These are phyloP conservation scores for Chionographis japonica DNA, from an alignment of 106 monocot genomes.

Conservation along the genomic window DNA sequence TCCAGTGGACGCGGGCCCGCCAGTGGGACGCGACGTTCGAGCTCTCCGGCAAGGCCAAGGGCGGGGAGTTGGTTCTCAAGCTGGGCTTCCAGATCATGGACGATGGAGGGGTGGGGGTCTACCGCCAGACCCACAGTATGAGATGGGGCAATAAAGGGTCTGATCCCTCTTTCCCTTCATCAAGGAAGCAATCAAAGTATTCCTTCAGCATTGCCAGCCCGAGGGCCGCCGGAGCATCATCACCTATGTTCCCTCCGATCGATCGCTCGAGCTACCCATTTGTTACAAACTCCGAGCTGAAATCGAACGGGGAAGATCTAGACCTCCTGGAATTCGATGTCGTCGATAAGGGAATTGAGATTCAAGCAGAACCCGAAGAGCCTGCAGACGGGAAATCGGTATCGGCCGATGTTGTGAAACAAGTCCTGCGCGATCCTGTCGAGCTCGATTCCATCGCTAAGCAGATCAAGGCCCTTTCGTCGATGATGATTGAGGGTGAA, in stretches of 20 bases:
- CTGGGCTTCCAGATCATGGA: slow-evolving; percentile 89
- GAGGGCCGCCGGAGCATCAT: slow-evolving; percentile 9
- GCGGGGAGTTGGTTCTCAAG: slow-evolving; percentile 50
- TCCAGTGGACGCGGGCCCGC: slow-evolving; percentile 38
- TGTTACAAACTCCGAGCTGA: slow-evolving; percentile 1
- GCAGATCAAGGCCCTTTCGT: slow-evolving; percentile 57
- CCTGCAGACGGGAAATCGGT: slow-evolving; percentile 6
- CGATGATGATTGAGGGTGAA: slow-evolving; percentile 17
- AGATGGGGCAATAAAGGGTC: background rate
- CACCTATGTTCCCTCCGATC: background rate
- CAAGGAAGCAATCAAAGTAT: slow-evolving; percentile 14
- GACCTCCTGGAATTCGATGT: slow-evolving; percentile 57
- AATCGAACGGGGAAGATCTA: slow-evolving; percentile 18
- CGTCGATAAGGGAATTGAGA: slow-evolving; percentile 63
- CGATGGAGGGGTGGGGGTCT: slow-evolving; percentile 44
- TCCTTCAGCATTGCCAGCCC: slow-evolving; percentile 44
- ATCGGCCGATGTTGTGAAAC: slow-evolving; percentile 42
- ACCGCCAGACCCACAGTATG: slow-evolving; percentile 8
- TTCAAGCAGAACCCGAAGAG: background rate
- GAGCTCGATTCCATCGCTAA: slow-evolving; percentile 61
- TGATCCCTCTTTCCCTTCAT: background rate
- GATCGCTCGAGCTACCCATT: background rate
- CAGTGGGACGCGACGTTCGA: slow-evolving; percentile 42
- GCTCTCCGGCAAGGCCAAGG: slow-evolving; percentile 68
- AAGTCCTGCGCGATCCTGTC: slow-evolving; percentile 35